A percentile compares a stretch with the other conserved stretches of the same genome.
Conservation (phyloP, 441 rosid genomes). For the Euphorbia celastroides region DNA sequence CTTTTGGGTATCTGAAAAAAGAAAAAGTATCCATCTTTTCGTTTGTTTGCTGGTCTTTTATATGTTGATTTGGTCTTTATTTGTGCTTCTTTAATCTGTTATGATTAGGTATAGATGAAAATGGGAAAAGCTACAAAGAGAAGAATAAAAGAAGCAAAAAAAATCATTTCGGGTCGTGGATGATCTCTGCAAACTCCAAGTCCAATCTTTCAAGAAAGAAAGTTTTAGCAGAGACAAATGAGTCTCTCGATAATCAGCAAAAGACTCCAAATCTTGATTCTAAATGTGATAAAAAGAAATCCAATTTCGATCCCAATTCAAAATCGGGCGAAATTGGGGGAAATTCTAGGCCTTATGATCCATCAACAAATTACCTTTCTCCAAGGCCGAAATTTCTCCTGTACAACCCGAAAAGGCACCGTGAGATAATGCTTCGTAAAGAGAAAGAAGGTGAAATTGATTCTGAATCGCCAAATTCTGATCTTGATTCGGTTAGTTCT, state of each 20-base stretch:
- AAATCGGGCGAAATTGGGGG: slow-evolving; percentile 11
- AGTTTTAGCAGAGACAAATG: slow-evolving; percentile 35
- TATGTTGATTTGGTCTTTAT: background rate
- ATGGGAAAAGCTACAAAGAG: slow-evolving; percentile 18
- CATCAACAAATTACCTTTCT: slow-evolving; percentile 25
- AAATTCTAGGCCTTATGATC: slow-evolving; percentile 26
- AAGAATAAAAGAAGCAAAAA: background rate
- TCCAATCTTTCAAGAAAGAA: slow-evolving; percentile 30
- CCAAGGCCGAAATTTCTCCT: slow-evolving; percentile 48
- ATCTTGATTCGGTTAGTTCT: slow-evolving; percentile 6
- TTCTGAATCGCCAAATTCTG: background rate
- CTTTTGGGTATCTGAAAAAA: background rate
- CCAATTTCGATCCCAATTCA: slow-evolving; percentile 2
- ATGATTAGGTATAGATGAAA: slow-evolving; percentile 28
- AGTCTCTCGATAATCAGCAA: slow-evolving; percentile 15
- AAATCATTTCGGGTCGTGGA: slow-evolving; percentile 31
- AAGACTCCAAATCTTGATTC: slow-evolving; percentile 18
- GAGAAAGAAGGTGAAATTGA: slow-evolving; percentile 20
- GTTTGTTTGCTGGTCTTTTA: background rate
- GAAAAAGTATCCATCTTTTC: background rate
- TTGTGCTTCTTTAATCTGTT: background rate
- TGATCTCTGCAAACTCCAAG: slow-evolving; percentile 36
- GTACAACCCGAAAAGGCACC: slow-evolving; percentile 34
- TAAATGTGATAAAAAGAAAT: too few species aligned
- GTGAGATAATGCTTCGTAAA: slow-evolving; percentile 22